Conservation (phyloP, 805 yeast species). For the Cyberlindnera meyerae region DNA sequence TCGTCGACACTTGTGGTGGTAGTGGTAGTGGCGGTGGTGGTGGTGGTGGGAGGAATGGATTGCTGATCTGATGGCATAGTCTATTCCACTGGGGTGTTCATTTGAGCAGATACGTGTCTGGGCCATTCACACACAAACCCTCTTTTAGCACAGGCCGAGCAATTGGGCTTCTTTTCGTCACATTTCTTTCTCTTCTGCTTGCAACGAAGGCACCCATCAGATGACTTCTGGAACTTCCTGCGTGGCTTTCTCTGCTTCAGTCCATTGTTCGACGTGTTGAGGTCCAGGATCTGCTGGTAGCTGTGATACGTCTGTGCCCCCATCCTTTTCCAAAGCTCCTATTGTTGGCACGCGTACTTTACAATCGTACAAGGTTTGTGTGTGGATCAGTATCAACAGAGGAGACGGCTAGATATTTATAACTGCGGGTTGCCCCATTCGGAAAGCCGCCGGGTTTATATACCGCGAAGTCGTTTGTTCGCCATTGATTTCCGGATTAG, state of each 20-base stretch:
- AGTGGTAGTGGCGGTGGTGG: no score
- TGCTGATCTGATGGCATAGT: no score
- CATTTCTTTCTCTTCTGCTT: constrained; percentile 24
- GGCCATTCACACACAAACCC: constrained; percentile 21
- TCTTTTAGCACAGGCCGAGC: constrained; percentile 16
- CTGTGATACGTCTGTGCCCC: constrained; percentile 14
- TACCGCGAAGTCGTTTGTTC: no score
- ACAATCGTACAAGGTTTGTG: no score
- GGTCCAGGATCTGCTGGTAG: constrained; percentile 21
- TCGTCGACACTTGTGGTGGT: neutral
- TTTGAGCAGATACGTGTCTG: constrained; percentile 9
- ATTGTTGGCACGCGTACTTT: no score
- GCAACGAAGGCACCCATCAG: constrained; percentile 22
- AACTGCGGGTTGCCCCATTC: no score
- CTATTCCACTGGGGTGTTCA: no score
- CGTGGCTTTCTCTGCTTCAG: constrained; percentile 10
- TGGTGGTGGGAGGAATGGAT: no score
- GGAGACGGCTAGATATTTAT: no score
- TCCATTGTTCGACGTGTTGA: constrained; percentile 4
- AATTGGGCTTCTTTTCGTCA: constrained; percentile 23
- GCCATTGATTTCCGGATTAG: constrained; percentile 4
- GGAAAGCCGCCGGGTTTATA: no score
- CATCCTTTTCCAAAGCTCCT: no score
- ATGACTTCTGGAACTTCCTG: constrained; percentile 16
- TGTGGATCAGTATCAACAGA: no score